Evolutionary conservation across 2,329 filamentous ascomycete genomes (phyloP).

Genomic region (Pseudogymnoascus verrucosus): DNA sequence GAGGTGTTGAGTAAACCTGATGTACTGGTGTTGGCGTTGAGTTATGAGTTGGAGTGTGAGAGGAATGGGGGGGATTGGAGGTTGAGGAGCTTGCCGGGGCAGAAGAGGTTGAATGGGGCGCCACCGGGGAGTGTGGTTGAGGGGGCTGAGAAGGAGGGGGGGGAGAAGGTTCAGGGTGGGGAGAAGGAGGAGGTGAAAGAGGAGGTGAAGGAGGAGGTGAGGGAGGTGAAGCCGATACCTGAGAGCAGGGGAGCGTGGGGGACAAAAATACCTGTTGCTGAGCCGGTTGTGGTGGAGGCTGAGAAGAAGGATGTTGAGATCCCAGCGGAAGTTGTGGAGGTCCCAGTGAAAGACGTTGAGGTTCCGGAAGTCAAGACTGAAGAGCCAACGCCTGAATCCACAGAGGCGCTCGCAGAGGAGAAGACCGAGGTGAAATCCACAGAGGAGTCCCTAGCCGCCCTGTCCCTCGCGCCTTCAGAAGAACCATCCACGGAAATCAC

Average conservation of each 20-base stretch:
- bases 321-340: conserved; percentile 9
- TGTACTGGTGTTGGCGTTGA: conserved; percentile 79
- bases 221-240: conserved; percentile 10
- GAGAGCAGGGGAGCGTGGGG: conserved; percentile 23
- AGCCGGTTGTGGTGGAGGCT: conserved; percentile 17
- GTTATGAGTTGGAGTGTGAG: conserved; percentile 92
- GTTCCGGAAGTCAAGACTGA: conserved; percentile 9
- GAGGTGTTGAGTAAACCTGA: conserved; percentile 82
- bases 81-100: conserved; percentile 67
- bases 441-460: conserved; percentile 11
- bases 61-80: conserved; percentile 84
- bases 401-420: neutral
- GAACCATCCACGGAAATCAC: neutral
- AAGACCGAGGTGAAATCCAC: neutral
- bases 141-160: conserved; percentile 15
- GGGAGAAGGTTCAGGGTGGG: conserved; percentile 10
- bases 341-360: neutral
- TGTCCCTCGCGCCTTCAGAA: conserved; percentile 9
- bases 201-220: conserved; percentile 12
- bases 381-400: conserved; percentile 16
- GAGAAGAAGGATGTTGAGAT: conserved; percentile 17
- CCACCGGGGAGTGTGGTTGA: conserved; percentile 31
- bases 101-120: conserved; percentile 68
- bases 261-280: conserved; percentile 15
- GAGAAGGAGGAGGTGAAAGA: conserved; percentile 12